phyloP scores from a whole-genome alignment of 495 filamentous ascomycete genomes.

The Aspergillus incahuasiensis region DNA sequence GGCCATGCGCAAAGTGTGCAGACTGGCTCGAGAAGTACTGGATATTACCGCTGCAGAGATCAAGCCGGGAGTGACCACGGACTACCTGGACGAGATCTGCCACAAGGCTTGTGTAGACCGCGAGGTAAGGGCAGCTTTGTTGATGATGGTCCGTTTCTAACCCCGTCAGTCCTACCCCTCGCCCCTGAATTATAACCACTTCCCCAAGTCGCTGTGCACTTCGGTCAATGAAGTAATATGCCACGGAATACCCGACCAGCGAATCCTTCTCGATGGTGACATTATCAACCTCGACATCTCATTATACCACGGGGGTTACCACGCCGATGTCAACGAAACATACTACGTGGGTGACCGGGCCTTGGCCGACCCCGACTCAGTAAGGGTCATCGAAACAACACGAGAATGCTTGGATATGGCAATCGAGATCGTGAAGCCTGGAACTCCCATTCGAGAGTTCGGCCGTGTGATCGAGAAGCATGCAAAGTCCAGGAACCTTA shows the following conservation, averaged over 20 bases:
- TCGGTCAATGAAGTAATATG: constrained; percentile 94
- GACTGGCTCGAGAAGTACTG: constrained; percentile 81
- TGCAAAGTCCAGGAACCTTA: constrained; percentile 69
- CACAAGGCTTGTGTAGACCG: constrained; percentile 93
- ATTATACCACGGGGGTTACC: constrained; percentile 79
- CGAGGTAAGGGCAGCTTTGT: constrained; percentile 53
- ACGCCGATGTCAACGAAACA: constrained; percentile 87
- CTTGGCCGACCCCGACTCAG: constrained; percentile 65
- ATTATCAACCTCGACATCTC: constrained; percentile 89
- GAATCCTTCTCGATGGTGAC: constrained; percentile 74
- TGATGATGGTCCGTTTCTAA: not conserved
- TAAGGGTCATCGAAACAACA: constrained; percentile 75
- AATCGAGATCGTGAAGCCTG: constrained; percentile 79
- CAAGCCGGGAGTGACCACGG: constrained; percentile 87
- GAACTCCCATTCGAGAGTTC: constrained; percentile 78
- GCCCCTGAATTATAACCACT: constrained; percentile 88
- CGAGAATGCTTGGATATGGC: constrained; percentile 77
- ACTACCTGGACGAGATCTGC: constrained; percentile 91
- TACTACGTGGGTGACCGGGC: constrained; percentile 83
- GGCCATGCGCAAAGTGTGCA: constrained; percentile 91
- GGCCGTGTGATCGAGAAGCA: constrained; percentile 81
- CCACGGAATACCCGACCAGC: constrained; percentile 83
- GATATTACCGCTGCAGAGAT: constrained; percentile 80
- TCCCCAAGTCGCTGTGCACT: constrained; percentile 96
- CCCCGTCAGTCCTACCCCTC: constrained; percentile 83